Percentiles rank a stretch among this genome's conserved stretches.
These are phyloP conservation scores for Rhizopus sp. DNA, from an alignment of 371 early-diverging fungal genomes.

Conservation along the genomic window DNA sequence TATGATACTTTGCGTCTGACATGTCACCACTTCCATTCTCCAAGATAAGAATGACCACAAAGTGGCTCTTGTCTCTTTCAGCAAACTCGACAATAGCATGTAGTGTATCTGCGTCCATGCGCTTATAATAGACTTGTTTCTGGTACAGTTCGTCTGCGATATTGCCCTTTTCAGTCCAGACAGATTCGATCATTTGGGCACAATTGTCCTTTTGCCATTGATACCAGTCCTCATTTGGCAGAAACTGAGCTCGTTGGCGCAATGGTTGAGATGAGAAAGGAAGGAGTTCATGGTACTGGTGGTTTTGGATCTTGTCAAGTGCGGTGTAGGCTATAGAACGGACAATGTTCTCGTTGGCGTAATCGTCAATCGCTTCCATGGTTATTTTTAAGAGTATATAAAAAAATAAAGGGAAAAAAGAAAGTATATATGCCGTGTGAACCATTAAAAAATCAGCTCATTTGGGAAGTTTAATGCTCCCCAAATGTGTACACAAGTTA, in stretches of 20 bases:
- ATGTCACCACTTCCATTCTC: slow-evolving; percentile 33
- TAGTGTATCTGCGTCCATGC: slow-evolving; percentile 46
- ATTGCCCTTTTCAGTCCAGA: slow-evolving; percentile 25
- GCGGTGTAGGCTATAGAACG: slow-evolving; percentile 48
- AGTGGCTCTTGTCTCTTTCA: slow-evolving; percentile 25
- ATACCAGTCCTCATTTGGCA: slow-evolving; percentile 14
- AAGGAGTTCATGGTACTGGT: slow-evolving; percentile 30
- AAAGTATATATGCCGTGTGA: slow-evolving; percentile 2
- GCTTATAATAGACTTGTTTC: slow-evolving; percentile 44
- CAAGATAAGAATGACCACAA: slow-evolving; percentile 36
- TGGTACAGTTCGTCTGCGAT: slow-evolving; percentile 23
- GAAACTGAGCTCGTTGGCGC: slow-evolving; percentile 38
- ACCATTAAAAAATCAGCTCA: too few species aligned
- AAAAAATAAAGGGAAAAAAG: slow-evolving; percentile 14
- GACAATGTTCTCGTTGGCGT: slow-evolving; percentile 50
- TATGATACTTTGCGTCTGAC: slow-evolving; percentile 49
- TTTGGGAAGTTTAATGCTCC: too few species aligned
- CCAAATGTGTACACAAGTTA: too few species aligned
- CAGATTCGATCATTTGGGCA: slow-evolving; percentile 31
- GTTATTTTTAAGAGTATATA: slow-evolving; percentile 3
- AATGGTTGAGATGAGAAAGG: slow-evolving; percentile 37
- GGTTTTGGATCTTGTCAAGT: slow-evolving; percentile 39
- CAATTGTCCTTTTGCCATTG: slow-evolving; percentile 45
- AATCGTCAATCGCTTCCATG: slow-evolving; percentile 58
- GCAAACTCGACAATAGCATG: slow-evolving; percentile 45